A percentile compares a stretch with the other conserved stretches of the same genome.
Evolutionary conservation across 2,329 filamentous ascomycete species (phyloP).

Genomic region (Fusarium xyrophilum): DNA sequence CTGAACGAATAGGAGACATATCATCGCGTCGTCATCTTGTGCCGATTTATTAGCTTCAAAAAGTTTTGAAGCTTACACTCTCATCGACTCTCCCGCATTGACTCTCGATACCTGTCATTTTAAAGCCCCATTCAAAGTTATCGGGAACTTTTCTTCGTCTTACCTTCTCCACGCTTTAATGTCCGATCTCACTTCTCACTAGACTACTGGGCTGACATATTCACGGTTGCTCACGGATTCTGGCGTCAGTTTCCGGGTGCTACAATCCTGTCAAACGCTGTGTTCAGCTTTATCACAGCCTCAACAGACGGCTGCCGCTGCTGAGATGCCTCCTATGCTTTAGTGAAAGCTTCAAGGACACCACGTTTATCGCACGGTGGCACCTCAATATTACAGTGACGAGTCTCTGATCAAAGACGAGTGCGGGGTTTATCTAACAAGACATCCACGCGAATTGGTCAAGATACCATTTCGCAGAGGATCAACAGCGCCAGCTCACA

Average conservation of each 20-base stretch:
- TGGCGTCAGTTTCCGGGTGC: conserved; percentile 15
- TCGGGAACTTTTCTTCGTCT: conserved; percentile 13
- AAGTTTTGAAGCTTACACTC: conserved; percentile 14
- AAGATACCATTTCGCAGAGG: not conserved
- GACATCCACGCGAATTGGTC: not conserved
- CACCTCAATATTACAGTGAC: not conserved
- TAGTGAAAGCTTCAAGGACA: not conserved
- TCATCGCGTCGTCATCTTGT: conserved; percentile 12
- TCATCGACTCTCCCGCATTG: not conserved
- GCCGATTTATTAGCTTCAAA: conserved; percentile 9
- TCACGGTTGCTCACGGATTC: conserved; percentile 8
- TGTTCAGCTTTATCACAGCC: conserved; percentile 5
- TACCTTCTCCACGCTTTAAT: conserved; percentile 2
- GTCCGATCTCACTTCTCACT: conserved; percentile 11
- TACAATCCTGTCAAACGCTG: conserved; percentile 15
- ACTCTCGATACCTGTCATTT: not conserved
- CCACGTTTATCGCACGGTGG: not conserved
- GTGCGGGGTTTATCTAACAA: not conserved
- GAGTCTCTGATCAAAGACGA: conserved; percentile 1
- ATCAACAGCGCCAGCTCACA: not conserved
- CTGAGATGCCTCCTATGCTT: not conserved
- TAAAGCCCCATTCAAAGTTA: not conserved
- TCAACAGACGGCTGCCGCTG: not conserved
- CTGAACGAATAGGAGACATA: not conserved
- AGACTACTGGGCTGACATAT: not conserved